Evolutionary conservation across 1,139 yeast species (phyloP).

Genomic region (Saccharomycopsis phalli): DNA sequence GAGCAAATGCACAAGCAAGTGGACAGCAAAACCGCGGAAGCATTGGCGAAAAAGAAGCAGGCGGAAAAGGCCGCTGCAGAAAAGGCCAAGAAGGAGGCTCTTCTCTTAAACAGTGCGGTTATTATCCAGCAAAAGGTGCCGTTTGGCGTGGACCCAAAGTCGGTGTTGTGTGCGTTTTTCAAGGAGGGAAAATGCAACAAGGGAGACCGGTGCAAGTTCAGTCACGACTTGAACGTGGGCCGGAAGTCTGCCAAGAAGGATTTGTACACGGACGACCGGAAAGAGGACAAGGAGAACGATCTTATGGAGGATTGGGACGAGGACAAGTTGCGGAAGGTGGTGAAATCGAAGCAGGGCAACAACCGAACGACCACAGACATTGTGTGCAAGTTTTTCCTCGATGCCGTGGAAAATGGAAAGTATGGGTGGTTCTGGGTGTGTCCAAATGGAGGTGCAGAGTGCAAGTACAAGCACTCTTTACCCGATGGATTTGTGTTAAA

Average conservation of each 20-base stretch:
- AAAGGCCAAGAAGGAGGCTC: conserved; percentile 75
- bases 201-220: conserved; percentile 88
- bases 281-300: conserved; percentile 44
- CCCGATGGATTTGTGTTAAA: conserved; percentile 96
- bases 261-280: conserved; percentile 81
- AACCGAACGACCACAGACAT: conserved; percentile 90
- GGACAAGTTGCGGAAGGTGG: conserved; percentile 81
- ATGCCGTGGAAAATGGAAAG: conserved; percentile 94
- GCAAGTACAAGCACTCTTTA: conserved; percentile 93
- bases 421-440: conserved; percentile 99
- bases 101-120: conserved; percentile 47
- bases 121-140: conserved; percentile 80
- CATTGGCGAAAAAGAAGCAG: conserved; percentile 60
- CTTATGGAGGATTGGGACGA: conserved; percentile 98
- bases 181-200: conserved; percentile 84
- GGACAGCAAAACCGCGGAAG: conserved; percentile 66
- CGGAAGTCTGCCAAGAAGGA: conserved; percentile 88
- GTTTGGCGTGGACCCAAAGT: conserved; percentile 96
- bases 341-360: conserved; percentile 88
- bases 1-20: conserved; percentile 67
- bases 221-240: conserved; percentile 81
- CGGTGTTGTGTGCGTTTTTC: conserved; percentile 84
- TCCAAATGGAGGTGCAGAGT: conserved; percentile 87
- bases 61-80: conserved; percentile 92
- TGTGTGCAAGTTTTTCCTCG: conserved; percentile 89